phyloP scores from a whole-genome alignment of 2,329 filamentous ascomycete species.

The Orbilia javanica region DNA sequence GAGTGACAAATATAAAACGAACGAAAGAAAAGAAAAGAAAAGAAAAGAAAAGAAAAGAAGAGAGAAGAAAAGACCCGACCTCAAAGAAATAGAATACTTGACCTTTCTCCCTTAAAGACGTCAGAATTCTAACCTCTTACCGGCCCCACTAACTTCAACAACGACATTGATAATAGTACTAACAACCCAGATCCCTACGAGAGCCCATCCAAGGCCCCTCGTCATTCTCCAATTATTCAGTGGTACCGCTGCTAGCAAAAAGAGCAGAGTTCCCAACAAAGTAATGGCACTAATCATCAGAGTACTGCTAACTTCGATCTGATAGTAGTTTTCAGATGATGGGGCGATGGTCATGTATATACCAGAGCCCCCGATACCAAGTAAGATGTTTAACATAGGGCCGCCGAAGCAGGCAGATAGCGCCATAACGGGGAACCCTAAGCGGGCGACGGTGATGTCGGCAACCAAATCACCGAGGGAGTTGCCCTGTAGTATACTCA shows the following conservation, averaged over 20 bases:
- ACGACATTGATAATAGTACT: slow-evolving; percentile 85
- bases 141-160: slow-evolving; percentile 77
- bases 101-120: background rate
- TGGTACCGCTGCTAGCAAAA: slow-evolving; percentile 83
- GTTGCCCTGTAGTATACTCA: slow-evolving; percentile 72
- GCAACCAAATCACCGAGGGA: slow-evolving; percentile 93
- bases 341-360: slow-evolving; percentile 86
- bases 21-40: background rate
- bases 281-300: slow-evolving; percentile 87
- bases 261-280: slow-evolving; percentile 81
- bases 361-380: slow-evolving; percentile 92
- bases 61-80: background rate
- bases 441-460: slow-evolving; percentile 89
- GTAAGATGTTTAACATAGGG: slow-evolving; percentile 95
- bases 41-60: too few relatives aligned
- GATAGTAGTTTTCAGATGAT: slow-evolving; percentile 83
- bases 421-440: slow-evolving; percentile 98
- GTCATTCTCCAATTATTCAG: slow-evolving; percentile 88
- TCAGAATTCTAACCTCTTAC: slow-evolving; percentile 64
- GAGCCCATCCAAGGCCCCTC: slow-evolving; percentile 80
- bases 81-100: background rate
- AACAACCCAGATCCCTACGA: slow-evolving; percentile 83
- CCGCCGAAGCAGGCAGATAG: slow-evolving; percentile 96
- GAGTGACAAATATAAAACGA: background rate
- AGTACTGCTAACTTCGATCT: slow-evolving; percentile 85